A percentile compares a stretch with the other conserved stretches of the same genome.
phyloP scores from a whole-genome alignment of 257 asterid genomes.

The Solanum raphanifolium region DNA sequence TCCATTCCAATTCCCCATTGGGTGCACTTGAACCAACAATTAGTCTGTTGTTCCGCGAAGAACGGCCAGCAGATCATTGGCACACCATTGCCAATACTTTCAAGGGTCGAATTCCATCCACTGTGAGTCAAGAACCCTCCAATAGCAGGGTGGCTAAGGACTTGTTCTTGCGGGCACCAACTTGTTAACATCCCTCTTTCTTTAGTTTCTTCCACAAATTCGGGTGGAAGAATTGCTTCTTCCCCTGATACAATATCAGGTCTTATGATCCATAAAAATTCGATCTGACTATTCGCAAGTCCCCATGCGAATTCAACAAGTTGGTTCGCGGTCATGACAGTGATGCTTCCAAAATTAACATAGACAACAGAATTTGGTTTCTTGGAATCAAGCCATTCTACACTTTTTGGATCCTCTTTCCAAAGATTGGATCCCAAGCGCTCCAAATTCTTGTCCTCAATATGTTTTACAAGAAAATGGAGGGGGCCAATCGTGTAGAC shows the following conservation, averaged over 20 bases:
- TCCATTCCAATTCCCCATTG: conserved; percentile 12
- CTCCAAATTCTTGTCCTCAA: conserved; percentile 3
- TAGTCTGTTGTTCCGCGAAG: conserved; percentile 9
- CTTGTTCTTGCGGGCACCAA: conserved; percentile 15
- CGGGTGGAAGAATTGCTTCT: conserved; percentile 1
- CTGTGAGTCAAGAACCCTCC: conserved; percentile 10
- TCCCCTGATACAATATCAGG: conserved; percentile 10
- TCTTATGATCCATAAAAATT: conserved; percentile 12
- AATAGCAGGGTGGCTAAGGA: conserved; percentile 2
- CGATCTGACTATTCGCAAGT: background rate
- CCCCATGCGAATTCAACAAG: conserved; percentile 9
- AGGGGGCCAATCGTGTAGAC: conserved; percentile 44
- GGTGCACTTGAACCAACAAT: background rate
- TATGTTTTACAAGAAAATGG: conserved; percentile 15
- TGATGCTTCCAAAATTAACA: conserved; percentile 29
- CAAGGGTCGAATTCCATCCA: conserved; percentile 13
- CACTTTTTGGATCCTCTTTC: conserved; percentile 33
- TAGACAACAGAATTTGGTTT: conserved; percentile 27
- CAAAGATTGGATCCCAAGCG: conserved; percentile 34
- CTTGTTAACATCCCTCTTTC: conserved; percentile 7
- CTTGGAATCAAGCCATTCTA: conserved; percentile 46
- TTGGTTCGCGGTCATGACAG: background rate
- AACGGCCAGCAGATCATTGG: conserved; percentile 21
- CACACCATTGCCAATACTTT: conserved; percentile 9
- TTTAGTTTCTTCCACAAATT: conserved; percentile 3